Evolutionary conservation across 305 asterid species (phyloP).

Genomic region (Fraxinus angustifolia): DNA sequence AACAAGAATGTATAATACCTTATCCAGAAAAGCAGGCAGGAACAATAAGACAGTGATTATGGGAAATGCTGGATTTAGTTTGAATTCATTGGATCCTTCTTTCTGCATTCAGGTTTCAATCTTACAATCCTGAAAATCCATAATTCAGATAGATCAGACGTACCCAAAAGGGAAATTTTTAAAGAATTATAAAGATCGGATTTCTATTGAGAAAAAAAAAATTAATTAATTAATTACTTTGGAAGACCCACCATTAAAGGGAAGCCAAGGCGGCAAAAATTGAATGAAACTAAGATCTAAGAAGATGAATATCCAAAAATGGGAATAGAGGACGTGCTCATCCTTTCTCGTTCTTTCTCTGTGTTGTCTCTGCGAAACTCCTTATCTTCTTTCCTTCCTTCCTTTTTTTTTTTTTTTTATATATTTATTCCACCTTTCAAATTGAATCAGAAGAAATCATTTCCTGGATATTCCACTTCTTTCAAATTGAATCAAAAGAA

Average conservation of each 20-base stretch:
- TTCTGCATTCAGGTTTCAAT: slow-evolving; percentile 50
- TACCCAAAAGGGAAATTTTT: slow-evolving; percentile 20
- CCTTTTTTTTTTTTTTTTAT: neutral
- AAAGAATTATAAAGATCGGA: neutral
- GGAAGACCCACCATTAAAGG: slow-evolving; percentile 29
- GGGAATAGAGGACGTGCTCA: slow-evolving; percentile 59
- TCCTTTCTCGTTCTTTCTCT: slow-evolving; percentile 44
- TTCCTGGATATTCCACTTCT: slow-evolving; percentile 55
- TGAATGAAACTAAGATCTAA: slow-evolving; percentile 53
- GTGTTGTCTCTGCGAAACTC: slow-evolving; percentile 36
- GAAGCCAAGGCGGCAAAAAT: slow-evolving; percentile 28
- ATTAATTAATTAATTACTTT: neutral
- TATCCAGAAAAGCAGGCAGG: slow-evolving; percentile 52
- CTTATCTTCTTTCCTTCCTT: slow-evolving; percentile 44
- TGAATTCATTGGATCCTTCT: slow-evolving; percentile 57
- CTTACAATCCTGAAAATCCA: slow-evolving; percentile 32
- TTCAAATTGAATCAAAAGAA: slow-evolving; percentile 42
- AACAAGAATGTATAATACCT: slow-evolving; percentile 29
- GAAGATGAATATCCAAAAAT: slow-evolving; percentile 46
- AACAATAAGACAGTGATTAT: slow-evolving; percentile 46
- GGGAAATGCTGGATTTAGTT: slow-evolving; percentile 46
- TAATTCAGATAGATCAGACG: slow-evolving; percentile 46
- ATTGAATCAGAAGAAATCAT: slow-evolving; percentile 1
- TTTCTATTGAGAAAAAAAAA: neutral
- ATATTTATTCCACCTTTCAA: slow-evolving; percentile 24